Conservation (phyloP, 2,329 filamentous ascomycete genomes). For the Lasiodiplodia citricola region DNA sequence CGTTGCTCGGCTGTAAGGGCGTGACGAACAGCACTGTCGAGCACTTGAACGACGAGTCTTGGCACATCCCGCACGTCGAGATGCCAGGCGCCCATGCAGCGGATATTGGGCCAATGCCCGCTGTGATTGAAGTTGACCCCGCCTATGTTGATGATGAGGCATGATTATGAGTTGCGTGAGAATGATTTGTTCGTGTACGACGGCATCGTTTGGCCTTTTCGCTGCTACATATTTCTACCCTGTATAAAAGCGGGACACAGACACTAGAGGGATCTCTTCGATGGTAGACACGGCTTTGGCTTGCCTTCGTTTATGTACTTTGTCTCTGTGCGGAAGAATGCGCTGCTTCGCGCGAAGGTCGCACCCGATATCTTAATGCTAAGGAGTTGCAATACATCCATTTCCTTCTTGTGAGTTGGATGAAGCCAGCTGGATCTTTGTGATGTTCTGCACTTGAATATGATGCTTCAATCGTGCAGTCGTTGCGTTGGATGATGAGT, state of each 20-base stretch:
- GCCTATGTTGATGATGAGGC: conserved; percentile 31
- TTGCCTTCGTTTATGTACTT: not conserved
- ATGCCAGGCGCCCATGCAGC: conserved; percentile 5
- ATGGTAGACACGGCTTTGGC: not conserved
- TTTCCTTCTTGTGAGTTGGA: not conserved
- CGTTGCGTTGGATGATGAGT: not conserved
- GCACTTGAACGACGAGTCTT: conserved; percentile 33
- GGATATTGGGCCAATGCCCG: conserved; percentile 24
- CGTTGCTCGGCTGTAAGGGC: conserved; percentile 37
- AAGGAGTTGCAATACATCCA: not conserved
- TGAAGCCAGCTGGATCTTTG: not conserved
- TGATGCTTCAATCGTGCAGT: not conserved
- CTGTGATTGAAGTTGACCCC: conserved; percentile 42
- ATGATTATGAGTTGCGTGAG: not conserved
- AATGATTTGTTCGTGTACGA: not conserved
- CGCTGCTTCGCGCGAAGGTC: not conserved
- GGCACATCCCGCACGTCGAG: conserved; percentile 36
- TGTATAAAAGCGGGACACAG: conserved; percentile 2
- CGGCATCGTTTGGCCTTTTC: not conserved
- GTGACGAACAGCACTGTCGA: conserved; percentile 33
- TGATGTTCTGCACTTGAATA: not conserved
- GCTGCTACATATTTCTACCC: not conserved
- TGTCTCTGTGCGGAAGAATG: not conserved
- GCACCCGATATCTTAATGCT: not conserved
- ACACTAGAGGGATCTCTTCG: not conserved